Base-by-base conservation (phyloP, 2,329 filamentous ascomycete genomes). In the Penicillium decumbens region DNA sequence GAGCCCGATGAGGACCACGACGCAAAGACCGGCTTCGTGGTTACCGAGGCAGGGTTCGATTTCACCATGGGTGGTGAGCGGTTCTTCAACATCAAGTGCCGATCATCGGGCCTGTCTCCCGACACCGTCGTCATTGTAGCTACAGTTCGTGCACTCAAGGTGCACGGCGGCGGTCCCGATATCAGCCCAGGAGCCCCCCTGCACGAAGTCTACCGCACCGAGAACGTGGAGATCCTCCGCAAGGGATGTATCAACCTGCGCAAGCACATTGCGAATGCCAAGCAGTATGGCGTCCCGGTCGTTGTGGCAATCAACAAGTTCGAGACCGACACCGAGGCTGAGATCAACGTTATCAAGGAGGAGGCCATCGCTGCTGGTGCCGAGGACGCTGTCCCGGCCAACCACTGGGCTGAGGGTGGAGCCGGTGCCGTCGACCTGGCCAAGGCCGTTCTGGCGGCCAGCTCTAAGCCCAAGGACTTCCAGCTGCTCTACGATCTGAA, bases 1-100 rank as follows among this genome's bases (percentile, higher is more conserved):
- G 93, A 98, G 73, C 80, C 84, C 5, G 92, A 95, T 58, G 93
- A 97, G 75, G 82, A 95, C 62, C 82, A 91, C 65, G 77, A 83
- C 43, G 77, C 84, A 60, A 92, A 93, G 78, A 82, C 88, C 27
- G 93, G 93, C 8, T 97, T 93, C 63, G 92, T 96, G 20, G 85
- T 98, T 32, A 98, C 93, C 1, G 93, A 98, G 72, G 92, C 93
- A 45, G 93, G 93, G 8, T 98, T 98, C 71, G 93, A 98, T 73
- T 98, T 98, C 75, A 97, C 93, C 64, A 98, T 98, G 93, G 93
- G 93, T 57, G 93, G 93, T 56, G 93, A 98, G 80, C 87, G 93
- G 45, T 98, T 98, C 80, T 97, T 98, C 83, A 97, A 98, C 78
- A 97, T 98, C 79, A 98, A 98, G 80, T 97, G 93, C 76, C 87